Evolutionary conservation across 441 rosid species (phyloP).

Genomic region (Pelargonium citronellum): DNA sequence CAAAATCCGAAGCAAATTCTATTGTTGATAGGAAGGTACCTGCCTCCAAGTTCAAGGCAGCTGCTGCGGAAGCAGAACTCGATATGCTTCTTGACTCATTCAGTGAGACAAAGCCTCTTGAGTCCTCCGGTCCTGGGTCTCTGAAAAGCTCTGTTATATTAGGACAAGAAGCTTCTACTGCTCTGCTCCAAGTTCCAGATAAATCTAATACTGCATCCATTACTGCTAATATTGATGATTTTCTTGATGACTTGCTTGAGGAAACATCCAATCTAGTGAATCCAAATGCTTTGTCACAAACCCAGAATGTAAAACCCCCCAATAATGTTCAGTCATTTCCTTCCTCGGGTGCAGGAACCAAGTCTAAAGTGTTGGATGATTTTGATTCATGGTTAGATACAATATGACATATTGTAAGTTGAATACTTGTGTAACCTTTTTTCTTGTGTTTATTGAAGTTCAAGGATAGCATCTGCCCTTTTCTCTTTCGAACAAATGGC

Average conservation of each 20-base stretch:
- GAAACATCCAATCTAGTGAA: slow-evolving; percentile 34
- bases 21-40: slow-evolving; percentile 9
- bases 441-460: slow-evolving; percentile 10
- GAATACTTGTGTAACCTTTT: slow-evolving; percentile 11
- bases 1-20: slow-evolving; percentile 10
- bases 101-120: slow-evolving; percentile 28
- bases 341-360: slow-evolving; percentile 27
- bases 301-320: slow-evolving; percentile 10
- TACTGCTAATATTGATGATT: slow-evolving; percentile 33
- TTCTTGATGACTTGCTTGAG: slow-evolving; percentile 54
- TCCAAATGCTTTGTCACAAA: slow-evolving; percentile 17
- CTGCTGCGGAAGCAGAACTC: slow-evolving; percentile 63
- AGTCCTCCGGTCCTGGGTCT: slow-evolving; percentile 19
- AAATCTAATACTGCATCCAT: slow-evolving; percentile 21
- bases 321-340: slow-evolving; percentile 22
- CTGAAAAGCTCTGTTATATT: slow-evolving; percentile 12
- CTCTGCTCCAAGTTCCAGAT: slow-evolving; percentile 20
- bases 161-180: slow-evolving; percentile 11
- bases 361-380: slow-evolving; percentile 56
- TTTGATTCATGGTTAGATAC: slow-evolving; percentile 84
- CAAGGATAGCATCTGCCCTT: background rate
- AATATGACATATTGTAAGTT: slow-evolving; percentile 29
- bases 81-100: slow-evolving; percentile 57
- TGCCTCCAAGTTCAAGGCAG: slow-evolving; percentile 31
- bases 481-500: background rate